Evolutionary conservation across 163 green algal genomes (phyloP).

Genomic region (Chloromonas sp.): DNA sequence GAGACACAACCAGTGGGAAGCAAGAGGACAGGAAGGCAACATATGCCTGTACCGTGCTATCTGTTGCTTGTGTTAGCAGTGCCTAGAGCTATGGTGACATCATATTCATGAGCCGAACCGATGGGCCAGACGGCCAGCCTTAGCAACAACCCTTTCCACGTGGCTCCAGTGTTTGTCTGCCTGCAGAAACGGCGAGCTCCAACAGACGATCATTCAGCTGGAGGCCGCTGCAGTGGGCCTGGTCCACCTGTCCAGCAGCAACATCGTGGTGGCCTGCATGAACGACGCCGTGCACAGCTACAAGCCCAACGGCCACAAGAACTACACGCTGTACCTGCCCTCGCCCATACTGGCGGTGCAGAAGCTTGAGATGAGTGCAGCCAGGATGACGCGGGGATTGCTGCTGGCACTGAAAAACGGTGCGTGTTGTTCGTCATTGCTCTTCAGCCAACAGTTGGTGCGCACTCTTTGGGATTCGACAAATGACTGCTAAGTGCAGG

Average conservation of each 20-base stretch:
- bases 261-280: slow-evolving; percentile 51
- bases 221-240: slow-evolving; percentile 54
- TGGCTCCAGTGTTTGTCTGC: not conserved
- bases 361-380: slow-evolving; percentile 29
- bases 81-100: too few species aligned
- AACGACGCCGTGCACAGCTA: slow-evolving; percentile 64
- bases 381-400: slow-evolving; percentile 40
- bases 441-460: not conserved
- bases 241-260: slow-evolving; percentile 17
- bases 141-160: too few species aligned
- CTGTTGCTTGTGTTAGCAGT: too few species aligned
- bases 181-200: slow-evolving; percentile 37
- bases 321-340: slow-evolving; percentile 56
- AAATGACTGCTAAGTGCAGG: too few species aligned
- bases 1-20: too few species aligned
- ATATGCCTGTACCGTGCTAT: too few species aligned
- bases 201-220: slow-evolving; percentile 51
- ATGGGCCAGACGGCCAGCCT: too few species aligned
- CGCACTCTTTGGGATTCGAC: too few species aligned
- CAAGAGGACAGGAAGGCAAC: too few species aligned
- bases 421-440: slow-evolving; percentile 10
- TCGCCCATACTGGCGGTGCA: slow-evolving; percentile 49
- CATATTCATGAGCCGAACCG: too few species aligned
- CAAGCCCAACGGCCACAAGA: slow-evolving; percentile 52
- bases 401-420: slow-evolving; percentile 59